A percentile compares a stretch with the other conserved stretches of the same genome.
Conservation (phyloP, 1,284 basidiomycete genomes). For the Anthracocystis panici-leucophaei region DNA sequence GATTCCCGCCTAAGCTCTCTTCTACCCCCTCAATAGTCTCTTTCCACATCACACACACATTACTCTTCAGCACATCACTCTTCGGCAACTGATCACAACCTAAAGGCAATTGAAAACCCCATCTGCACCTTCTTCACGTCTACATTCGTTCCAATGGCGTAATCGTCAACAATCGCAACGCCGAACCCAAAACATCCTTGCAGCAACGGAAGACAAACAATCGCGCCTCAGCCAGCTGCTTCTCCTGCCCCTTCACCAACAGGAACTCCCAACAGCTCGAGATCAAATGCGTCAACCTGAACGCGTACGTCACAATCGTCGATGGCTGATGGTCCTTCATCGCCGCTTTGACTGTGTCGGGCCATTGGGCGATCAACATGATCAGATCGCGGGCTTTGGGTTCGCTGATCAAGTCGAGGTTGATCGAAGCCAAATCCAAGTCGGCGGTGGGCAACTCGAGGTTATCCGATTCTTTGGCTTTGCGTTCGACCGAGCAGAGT, state of each 20-base stretch:
- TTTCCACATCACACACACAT: background rate
- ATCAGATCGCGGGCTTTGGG: conserved; percentile 87
- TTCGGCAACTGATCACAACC: background rate
- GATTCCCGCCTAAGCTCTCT: conserved; percentile 18
- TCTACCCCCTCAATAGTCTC: background rate
- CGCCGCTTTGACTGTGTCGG: conserved; percentile 87
- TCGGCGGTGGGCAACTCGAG: conserved; percentile 76
- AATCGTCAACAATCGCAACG: conserved; percentile 88
- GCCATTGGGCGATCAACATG: conserved; percentile 88
- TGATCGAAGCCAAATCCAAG: conserved; percentile 75
- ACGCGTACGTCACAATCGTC: conserved; percentile 83
- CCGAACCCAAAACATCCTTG: conserved; percentile 85
- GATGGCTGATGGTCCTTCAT: conserved; percentile 89
- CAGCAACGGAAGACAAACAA: conserved; percentile 91
- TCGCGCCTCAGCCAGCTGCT: conserved; percentile 82
- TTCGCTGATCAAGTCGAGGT: conserved; percentile 77
- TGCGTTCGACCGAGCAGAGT: conserved; percentile 89
- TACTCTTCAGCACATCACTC: background rate
- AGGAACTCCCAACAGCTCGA: conserved; percentile 89
- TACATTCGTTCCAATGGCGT: conserved; percentile 88
- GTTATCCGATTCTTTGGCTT: conserved; percentile 82
- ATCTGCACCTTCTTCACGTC: background rate
- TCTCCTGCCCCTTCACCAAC: conserved; percentile 81
- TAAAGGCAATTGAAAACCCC: background rate
- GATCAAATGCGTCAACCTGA: conserved; percentile 83